Conservation (phyloP, 805 yeast species). For the Wickerhamomyces mucosus region DNA sequence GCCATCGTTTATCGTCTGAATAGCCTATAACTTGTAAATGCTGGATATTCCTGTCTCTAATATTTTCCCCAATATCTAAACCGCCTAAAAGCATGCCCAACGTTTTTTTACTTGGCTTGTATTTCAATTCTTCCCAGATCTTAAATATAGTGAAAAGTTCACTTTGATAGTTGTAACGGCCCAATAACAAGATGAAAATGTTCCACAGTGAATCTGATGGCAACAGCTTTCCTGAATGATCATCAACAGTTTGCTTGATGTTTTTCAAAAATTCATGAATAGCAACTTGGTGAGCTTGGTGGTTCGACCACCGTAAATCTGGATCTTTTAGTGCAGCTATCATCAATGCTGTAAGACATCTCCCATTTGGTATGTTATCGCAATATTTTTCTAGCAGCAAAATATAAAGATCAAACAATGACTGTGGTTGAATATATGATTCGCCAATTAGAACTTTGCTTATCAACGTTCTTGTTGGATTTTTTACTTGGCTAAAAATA, state of each 20-base stretch:
- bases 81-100: conserved; percentile 29
- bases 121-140: conserved; percentile 44
- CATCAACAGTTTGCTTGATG: conserved; percentile 25
- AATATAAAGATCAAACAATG: conserved; percentile 21
- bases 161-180: conserved; percentile 33
- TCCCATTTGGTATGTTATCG: conserved; percentile 20
- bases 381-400: conserved; percentile 11
- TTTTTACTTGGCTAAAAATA: conserved; percentile 10
- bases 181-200: conserved; percentile 41
- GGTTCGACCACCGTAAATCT: conserved; percentile 35
- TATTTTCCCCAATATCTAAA: conserved; percentile 23
- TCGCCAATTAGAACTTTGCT: conserved; percentile 21
- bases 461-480: conserved; percentile 10
- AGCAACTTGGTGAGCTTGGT: conserved; percentile 52
- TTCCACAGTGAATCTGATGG: conserved; percentile 43
- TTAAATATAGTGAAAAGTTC: conserved; percentile 42
- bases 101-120: conserved; percentile 31
- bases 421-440: conserved; percentile 22
- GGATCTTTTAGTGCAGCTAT: conserved; percentile 31
- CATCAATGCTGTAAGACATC: conserved; percentile 35
- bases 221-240: conserved; percentile 15
- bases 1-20: conserved; percentile 19
- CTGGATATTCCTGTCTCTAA: conserved; percentile 25
- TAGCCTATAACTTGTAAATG: conserved; percentile 5
- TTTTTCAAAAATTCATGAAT: conserved; percentile 42